A percentile compares a stretch with the other conserved stretches of the same genome.
Conservation (phyloP, 257 asterid genomes). For the Linaria vulgaris region DNA sequence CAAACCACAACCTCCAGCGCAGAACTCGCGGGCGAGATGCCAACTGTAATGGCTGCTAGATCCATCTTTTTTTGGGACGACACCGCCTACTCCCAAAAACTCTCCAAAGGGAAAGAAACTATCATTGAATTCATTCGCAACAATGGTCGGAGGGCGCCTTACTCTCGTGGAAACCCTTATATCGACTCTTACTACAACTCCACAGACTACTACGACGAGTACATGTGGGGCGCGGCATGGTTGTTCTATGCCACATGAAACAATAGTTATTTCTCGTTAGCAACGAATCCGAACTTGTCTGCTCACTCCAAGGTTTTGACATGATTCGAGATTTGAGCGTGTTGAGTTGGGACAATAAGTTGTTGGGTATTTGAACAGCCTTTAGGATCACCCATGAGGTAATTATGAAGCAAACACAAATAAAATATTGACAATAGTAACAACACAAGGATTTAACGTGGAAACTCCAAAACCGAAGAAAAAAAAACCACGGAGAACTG, state of each 20-base stretch:
- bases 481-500: too few relatives aligned
- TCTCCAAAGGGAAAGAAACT: conserved; percentile 51
- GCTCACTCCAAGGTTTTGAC: conserved; percentile 35
- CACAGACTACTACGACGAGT: conserved; percentile 65
- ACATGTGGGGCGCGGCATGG: conserved; percentile 88
- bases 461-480: too few relatives aligned
- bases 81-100: conserved; percentile 48
- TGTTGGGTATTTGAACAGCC: too few relatives aligned
- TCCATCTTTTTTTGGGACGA: conserved; percentile 77
- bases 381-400: too few relatives aligned
- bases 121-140: conserved; percentile 59
- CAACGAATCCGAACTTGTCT: conserved; percentile 48
- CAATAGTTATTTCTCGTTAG: conserved; percentile 43
- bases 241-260: conserved; percentile 85
- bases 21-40: conserved; percentile 82
- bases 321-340: conserved; percentile 64
- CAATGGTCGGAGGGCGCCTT: conserved; percentile 34
- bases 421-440: too few relatives aligned
- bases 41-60: conserved; percentile 81
- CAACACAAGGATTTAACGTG: too few relatives aligned
- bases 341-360: conserved; percentile 88
- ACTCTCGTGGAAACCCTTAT: conserved; percentile 51
- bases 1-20: conserved; percentile 53
- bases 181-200: conserved; percentile 79
- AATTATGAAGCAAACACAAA: too few relatives aligned